Evolutionary conservation across 495 filamentous ascomycete species (phyloP), one percentile per base, ranked within the genome.

Genomic region (Penicillium malachiteum): DNA sequence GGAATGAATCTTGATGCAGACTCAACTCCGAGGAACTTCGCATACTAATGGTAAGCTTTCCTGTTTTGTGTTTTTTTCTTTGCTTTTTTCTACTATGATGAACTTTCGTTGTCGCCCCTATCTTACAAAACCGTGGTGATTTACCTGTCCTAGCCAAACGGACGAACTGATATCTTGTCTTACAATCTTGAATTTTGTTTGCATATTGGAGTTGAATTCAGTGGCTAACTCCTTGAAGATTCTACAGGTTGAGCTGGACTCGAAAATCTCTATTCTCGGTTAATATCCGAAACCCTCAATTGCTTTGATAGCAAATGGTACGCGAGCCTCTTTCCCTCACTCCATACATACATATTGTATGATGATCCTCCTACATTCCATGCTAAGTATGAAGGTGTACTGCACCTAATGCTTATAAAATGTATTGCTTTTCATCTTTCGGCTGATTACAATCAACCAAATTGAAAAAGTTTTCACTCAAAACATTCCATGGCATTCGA

Each of bases 361-460:
- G 88, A 91, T 88, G 85, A 82, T 71, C 78, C 76, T 71, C 79
- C 48, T 77, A 79, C 84, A 82, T 88, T 91, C 88, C 89, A 92
- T 92, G 89, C 89, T 92, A 92, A 91, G 79, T 74, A 90, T 85
- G 89, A 96, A 88, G 83, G 73, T 75, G 74, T 56, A 56, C 67
- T 76, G 65, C 71, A 69, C 66, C 75, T 82, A 79, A 85, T 92
- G 85, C 85, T 89, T 84, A 79, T 75, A 72, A 78, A 80, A 81
- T 83, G 77, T 87, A 83, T 72, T 81, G 79, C 87, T 94, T 95
- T 95, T 95, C 91, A 94, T 93, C 90, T 94, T 92, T 94, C 90
- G 81, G 78, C 91, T 96, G 91, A 96, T 68, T 66, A 60, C 62
- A 64, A 57, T 48, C 32, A 64, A 56, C 40, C 45, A 45, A 39